phyloP scores from a whole-genome alignment of 257 asterid genomes.

The Solanum medicagineum region DNA sequence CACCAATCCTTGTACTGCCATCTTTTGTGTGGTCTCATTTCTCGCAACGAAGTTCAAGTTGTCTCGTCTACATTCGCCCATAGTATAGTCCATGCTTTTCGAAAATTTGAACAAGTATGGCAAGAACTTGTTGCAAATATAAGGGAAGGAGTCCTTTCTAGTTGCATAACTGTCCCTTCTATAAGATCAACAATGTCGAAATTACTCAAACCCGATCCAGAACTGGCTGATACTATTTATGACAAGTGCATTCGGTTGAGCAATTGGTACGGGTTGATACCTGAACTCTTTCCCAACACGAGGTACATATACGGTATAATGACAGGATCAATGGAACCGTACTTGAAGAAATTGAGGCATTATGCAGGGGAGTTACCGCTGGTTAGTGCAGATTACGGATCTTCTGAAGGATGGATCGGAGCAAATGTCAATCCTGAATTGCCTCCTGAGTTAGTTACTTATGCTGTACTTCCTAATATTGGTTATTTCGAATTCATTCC shows the following conservation, averaged over 20 bases:
- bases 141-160: constrained; percentile 46
- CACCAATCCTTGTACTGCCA: constrained; percentile 83
- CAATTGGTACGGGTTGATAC: constrained; percentile 71
- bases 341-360: constrained; percentile 71
- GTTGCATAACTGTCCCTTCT: constrained; percentile 54
- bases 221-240: constrained; percentile 35
- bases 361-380: constrained; percentile 72
- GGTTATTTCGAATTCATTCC: constrained; percentile 87
- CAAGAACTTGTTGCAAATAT: constrained; percentile 59
- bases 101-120: constrained; percentile 73
- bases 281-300: constrained; percentile 57
- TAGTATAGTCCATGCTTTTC: constrained; percentile 78
- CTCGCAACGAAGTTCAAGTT: constrained; percentile 56
- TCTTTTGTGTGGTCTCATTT: constrained; percentile 70
- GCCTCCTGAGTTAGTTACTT: constrained; percentile 64
- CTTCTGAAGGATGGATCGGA: constrained; percentile 96
- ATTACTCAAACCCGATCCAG: constrained; percentile 68
- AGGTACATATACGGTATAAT: constrained; percentile 78
- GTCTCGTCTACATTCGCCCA: constrained; percentile 85
- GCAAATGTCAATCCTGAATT: constrained; percentile 65
- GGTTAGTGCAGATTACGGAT: constrained; percentile 80
- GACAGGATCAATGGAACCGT: constrained; percentile 98
- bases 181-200: constrained; percentile 45
- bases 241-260: constrained; percentile 39
- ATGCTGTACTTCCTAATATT: constrained; percentile 71